Conservation (phyloP, 1,139 yeast genomes). For the Eremothecium coryli region DNA sequence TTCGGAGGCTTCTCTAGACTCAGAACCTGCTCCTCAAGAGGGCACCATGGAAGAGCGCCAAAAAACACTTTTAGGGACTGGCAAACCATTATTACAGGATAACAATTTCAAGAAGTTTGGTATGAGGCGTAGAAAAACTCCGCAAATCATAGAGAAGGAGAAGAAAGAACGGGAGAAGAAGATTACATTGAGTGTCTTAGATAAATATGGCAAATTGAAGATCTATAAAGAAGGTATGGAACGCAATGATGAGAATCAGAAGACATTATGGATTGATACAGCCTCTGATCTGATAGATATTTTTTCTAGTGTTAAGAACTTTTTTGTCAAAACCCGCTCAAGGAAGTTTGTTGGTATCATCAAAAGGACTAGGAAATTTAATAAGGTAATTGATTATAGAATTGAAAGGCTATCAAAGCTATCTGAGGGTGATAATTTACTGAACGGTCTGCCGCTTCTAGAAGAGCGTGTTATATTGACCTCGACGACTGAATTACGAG, state of each 20-base stretch:
- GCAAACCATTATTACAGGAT: conserved; percentile 33
- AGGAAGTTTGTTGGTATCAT: conserved; percentile 62
- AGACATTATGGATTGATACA: conserved; percentile 71
- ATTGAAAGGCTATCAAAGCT: conserved; percentile 57
- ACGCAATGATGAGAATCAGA: conserved; percentile 51
- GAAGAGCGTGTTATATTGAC: conserved; percentile 36
- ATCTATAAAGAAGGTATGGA: conserved; percentile 48
- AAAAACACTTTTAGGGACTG: conserved; percentile 16
- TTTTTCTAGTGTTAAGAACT: conserved; percentile 65
- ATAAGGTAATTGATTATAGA: conserved; percentile 61
- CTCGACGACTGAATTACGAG: conserved; percentile 51
- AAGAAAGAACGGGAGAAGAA: conserved; percentile 47
- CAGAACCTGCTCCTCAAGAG: conserved; percentile 12
- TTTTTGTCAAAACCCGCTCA: conserved; percentile 69
- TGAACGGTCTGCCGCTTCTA: conserved; percentile 29
- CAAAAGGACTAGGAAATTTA: conserved; percentile 49
- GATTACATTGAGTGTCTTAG: conserved; percentile 53
- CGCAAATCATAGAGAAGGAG: conserved; percentile 48
- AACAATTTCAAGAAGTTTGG: conserved; percentile 27
- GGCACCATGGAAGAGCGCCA: conserved; percentile 12
- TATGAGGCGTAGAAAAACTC: conserved; percentile 25
- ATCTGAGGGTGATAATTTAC: conserved; percentile 49
- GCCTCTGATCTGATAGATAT: conserved; percentile 78
- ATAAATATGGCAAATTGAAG: conserved; percentile 54
- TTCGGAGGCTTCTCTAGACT: background rate